Conservation (phyloP, 148 eudicot genomes). For the Rhododendron simsii region DNA sequence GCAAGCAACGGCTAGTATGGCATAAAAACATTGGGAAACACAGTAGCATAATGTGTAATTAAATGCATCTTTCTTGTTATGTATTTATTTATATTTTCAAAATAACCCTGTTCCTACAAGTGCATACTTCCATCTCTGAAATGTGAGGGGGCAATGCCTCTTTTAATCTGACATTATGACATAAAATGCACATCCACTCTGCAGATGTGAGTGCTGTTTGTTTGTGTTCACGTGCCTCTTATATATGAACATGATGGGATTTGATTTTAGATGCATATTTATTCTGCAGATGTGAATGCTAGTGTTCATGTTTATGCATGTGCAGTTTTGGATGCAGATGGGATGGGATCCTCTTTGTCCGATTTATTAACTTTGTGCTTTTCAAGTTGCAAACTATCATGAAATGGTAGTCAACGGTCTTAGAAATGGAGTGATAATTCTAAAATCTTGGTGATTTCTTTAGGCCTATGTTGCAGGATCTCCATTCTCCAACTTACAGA, state of each 20-base stretch:
- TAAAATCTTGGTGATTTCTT: neutral
- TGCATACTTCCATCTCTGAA: neutral
- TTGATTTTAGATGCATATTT: neutral
- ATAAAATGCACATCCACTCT: neutral
- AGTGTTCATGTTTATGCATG: neutral
- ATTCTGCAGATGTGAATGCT: neutral
- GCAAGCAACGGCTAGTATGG: neutral
- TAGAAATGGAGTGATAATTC: neutral
- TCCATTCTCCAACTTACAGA: neutral
- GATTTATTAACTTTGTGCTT: neutral
- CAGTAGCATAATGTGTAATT: neutral
- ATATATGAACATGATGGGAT: neutral
- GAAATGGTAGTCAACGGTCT: neutral
- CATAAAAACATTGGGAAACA: neutral
- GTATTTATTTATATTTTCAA: neutral
- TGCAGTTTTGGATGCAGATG: neutral
- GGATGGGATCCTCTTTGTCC: neutral
- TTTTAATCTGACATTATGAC: neutral
- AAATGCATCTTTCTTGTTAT: neutral
- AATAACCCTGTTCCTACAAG: neutral
- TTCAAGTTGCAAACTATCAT: neutral
- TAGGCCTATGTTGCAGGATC: neutral
- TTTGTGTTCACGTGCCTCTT: neutral
- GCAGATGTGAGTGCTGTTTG: neutral
- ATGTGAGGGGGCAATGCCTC: neutral